Evolutionary conservation across 2,329 filamentous ascomycete genomes (phyloP).

Genomic region (Thelonectria rubi): DNA sequence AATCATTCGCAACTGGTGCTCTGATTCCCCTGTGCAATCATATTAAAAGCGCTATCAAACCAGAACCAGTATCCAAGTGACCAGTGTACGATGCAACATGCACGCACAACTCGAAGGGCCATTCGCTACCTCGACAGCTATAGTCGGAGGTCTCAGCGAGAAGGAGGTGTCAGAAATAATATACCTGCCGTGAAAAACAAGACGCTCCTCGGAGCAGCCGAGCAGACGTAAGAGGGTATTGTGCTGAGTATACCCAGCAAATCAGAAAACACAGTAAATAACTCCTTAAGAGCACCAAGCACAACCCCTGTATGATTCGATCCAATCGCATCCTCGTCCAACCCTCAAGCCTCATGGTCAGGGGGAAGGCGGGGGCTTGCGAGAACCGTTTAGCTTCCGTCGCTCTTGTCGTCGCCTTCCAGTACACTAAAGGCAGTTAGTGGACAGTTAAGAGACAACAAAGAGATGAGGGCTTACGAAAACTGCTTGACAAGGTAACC

Average conservation of each 20-base stretch:
- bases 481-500: slow-evolving; percentile 91
- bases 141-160: neutral
- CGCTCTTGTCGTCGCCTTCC: slow-evolving; percentile 64
- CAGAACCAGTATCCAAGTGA: neutral
- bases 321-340: neutral
- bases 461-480: slow-evolving; percentile 69
- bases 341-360: neutral
- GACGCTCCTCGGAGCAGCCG: neutral
- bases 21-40: neutral
- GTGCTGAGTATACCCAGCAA: slow-evolving; percentile 2
- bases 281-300: neutral
- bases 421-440: slow-evolving; percentile 54
- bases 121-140: neutral
- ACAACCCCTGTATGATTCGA: slow-evolving; percentile 14
- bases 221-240: slow-evolving; percentile 28
- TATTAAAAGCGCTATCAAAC: neutral
- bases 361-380: neutral
- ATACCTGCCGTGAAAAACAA: neutral
- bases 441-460: neutral
- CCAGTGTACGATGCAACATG: neutral
- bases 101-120: neutral
- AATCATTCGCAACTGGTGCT: neutral
- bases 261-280: slow-evolving; percentile 9
- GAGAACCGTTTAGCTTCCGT: slow-evolving; percentile 45
- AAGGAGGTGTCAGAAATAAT: neutral